Evolutionary conservation across 768 basidiomycete genomes (phyloP).

Genomic region (Podaxis sp.): DNA sequence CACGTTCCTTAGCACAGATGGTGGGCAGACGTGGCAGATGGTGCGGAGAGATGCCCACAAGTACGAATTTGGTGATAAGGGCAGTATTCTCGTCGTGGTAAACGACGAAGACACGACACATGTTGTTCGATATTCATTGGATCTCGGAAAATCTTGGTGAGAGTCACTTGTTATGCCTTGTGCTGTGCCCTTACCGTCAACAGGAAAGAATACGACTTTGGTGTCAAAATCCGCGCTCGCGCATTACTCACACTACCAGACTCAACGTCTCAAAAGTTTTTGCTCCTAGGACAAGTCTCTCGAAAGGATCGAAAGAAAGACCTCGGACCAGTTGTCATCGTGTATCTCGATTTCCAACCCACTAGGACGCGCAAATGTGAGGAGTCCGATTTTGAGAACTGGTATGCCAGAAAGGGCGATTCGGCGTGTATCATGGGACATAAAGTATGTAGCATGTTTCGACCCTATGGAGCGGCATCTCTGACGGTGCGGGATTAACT

Average conservation of each 20-base stretch:
- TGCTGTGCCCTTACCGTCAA: not conserved
- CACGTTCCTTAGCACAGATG: slow-evolving; percentile 91
- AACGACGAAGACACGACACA: slow-evolving; percentile 83
- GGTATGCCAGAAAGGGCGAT: slow-evolving; percentile 73
- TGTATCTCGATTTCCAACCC: slow-evolving; percentile 82
- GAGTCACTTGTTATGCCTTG: slow-evolving; percentile 24
- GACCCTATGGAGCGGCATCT: not conserved
- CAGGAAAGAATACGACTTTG: slow-evolving; percentile 74
- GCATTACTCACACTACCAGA: slow-evolving; percentile 90
- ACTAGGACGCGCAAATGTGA: slow-evolving; percentile 68
- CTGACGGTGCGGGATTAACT: not conserved
- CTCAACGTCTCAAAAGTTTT: slow-evolving; percentile 94
- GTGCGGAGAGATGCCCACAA: slow-evolving; percentile 74
- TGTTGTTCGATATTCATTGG: slow-evolving; percentile 71
- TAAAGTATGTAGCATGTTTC: slow-evolving; percentile 50
- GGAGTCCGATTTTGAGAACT: slow-evolving; percentile 75
- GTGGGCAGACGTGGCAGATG: slow-evolving; percentile 85
- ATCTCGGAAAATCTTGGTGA: slow-evolving; percentile 83
- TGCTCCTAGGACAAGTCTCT: slow-evolving; percentile 78
- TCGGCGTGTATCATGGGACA: slow-evolving; percentile 92
- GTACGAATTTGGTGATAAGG: slow-evolving; percentile 95
- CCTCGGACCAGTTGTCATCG: slow-evolving; percentile 61
- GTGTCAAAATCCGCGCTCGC: slow-evolving; percentile 65
- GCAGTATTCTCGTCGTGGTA: slow-evolving; percentile 73
- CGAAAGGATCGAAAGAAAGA: slow-evolving; percentile 53